Percentiles rank a stretch among this genome's conserved stretches.
phyloP scores from a whole-genome alignment of 139 green algal species.

The Chlamydomonas urium region DNA sequence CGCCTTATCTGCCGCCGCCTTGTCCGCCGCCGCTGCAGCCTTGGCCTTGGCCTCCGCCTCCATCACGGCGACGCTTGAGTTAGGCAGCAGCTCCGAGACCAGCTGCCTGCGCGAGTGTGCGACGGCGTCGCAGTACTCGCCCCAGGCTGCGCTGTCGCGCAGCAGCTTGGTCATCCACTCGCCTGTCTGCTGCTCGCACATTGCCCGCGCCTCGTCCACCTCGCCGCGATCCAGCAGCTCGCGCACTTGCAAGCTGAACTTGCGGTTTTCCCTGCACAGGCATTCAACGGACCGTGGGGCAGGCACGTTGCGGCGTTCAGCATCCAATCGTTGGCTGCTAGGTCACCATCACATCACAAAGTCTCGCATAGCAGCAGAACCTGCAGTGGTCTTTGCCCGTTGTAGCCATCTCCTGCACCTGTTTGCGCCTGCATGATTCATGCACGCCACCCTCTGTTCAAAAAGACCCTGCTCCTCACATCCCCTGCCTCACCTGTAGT shows the following conservation, averaged over 20 bases:
- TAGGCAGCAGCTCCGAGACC: constrained; percentile 49
- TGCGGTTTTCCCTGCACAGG: constrained; percentile 55
- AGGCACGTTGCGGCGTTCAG: no score
- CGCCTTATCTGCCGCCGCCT: background rate
- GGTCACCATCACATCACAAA: no score
- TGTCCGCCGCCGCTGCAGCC: background rate
- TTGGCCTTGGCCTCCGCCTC: no score
- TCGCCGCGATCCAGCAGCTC: constrained; percentile 49
- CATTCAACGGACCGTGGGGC: no score
- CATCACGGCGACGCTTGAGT: constrained; percentile 14
- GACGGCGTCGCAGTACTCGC: constrained; percentile 46
- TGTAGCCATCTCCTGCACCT: no score
- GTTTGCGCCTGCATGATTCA: no score
- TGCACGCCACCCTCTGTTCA: no score
- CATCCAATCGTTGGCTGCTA: no score
- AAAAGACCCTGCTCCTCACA: no score
- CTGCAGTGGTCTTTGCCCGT: no score
- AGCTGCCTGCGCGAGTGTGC: constrained; percentile 41
- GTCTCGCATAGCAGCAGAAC: no score
- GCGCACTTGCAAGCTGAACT: constrained; percentile 43
- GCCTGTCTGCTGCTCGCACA: constrained; percentile 23
- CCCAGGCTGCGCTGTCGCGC: constrained; percentile 25
- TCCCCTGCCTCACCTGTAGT: no score
- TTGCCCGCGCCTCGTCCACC: constrained; percentile 31
- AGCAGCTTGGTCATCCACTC: constrained; percentile 27